Conservation (phyloP, 371 early-diverging fungal genomes). For the Cokeromyces recurvatus region DNA sequence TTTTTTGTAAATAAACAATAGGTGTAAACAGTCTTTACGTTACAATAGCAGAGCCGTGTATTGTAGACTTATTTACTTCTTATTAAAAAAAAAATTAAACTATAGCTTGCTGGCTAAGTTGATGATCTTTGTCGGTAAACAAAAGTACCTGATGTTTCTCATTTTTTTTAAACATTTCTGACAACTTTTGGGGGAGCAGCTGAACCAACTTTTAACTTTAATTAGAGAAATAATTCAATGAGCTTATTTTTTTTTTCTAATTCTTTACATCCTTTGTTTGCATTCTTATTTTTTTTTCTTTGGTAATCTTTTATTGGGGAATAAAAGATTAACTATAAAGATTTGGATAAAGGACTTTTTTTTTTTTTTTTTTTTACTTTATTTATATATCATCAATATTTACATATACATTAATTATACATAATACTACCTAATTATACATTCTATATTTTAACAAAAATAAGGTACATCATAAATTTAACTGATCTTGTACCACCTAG, state of each 20-base stretch:
- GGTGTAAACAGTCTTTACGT: too few species aligned
- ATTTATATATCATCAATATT: too few species aligned
- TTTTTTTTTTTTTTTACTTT: not conserved
- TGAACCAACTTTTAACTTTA: too few species aligned
- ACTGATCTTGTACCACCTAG: not conserved
- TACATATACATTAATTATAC: too few species aligned
- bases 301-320: not conserved
- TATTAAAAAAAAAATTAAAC: too few species aligned
- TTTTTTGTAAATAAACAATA: too few species aligned
- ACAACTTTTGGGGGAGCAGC: constrained; percentile 19
- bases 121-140: too few species aligned
- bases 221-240: not conserved
- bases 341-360: not conserved
- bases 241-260: not conserved
- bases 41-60: too few species aligned
- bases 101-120: too few species aligned
- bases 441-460: not conserved
- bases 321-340: not conserved
- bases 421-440: not conserved
- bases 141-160: constrained; percentile 1
- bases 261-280: not conserved
- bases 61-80: too few species aligned
- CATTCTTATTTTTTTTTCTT: not conserved
- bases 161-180: constrained; percentile 7
- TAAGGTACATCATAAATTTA: constrained; percentile 1